These are phyloP conservation scores for Catunica adiposa DNA, from an alignment of 2,329 filamentous ascomycete species.

Conservation along the genomic window DNA sequence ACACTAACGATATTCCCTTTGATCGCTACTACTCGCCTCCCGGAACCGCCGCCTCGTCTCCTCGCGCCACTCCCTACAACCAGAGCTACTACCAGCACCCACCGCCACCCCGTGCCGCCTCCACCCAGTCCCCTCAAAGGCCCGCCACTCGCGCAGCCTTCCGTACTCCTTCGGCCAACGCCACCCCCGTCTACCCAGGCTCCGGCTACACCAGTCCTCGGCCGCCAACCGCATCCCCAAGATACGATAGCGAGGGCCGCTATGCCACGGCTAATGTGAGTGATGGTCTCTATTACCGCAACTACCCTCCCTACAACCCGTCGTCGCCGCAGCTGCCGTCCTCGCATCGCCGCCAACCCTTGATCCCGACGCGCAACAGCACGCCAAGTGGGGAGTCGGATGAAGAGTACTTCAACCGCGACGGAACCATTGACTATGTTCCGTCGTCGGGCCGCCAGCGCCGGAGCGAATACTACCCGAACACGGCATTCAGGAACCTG, in stretches of 20 bases:
- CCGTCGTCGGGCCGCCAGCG: conserved; percentile 8
- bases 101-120: conserved; percentile 5
- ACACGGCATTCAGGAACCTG: not conserved
- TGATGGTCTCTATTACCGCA: conserved; percentile 31
- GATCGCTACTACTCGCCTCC: conserved; percentile 10
- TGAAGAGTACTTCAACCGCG: conserved; percentile 28
- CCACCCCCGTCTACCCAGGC: conserved; percentile 4
- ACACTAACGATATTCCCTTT: not conserved
- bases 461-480: conserved; percentile 6
- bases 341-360: conserved; percentile 37
- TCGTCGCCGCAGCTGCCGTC: conserved; percentile 25
- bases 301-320: conserved; percentile 29
- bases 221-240: conserved; percentile 38
- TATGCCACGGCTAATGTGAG: conserved; percentile 53
- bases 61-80: conserved; percentile 5
- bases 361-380: conserved; percentile 42
- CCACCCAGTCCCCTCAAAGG: conserved; percentile 13
- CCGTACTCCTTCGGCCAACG: conserved; percentile 9
- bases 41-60: conserved; percentile 8
- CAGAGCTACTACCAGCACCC: conserved; percentile 1
- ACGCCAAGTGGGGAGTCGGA: conserved; percentile 45
- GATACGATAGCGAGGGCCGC: conserved; percentile 45
- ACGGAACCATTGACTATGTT: conserved; percentile 9
- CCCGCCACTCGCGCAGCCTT: conserved; percentile 15
- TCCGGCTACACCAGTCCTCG: conserved; percentile 23